phyloP scores from a whole-genome alignment of 495 filamentous ascomycete species.

The Amphirosellinia nigrospora region DNA sequence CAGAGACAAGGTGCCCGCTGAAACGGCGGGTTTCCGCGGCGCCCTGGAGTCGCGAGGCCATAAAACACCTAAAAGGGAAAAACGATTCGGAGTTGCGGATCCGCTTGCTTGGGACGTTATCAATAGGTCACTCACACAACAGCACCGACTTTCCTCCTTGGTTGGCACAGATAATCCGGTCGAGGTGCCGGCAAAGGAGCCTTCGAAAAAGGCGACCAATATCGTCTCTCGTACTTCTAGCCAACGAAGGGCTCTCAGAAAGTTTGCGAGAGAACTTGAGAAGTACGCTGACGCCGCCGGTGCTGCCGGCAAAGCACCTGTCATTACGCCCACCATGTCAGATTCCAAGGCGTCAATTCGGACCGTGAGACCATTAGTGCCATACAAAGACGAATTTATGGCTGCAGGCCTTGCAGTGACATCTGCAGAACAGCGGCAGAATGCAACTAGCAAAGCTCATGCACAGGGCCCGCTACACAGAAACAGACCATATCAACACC shows the following conservation, averaged over 20 bases:
- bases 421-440: slow-evolving; percentile 48
- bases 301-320: slow-evolving; percentile 33
- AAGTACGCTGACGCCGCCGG: slow-evolving; percentile 44
- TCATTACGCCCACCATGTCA: slow-evolving; percentile 39
- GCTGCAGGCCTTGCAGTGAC: slow-evolving; percentile 57
- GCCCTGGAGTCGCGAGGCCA: not conserved
- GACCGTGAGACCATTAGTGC: slow-evolving; percentile 53
- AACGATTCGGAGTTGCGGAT: slow-evolving; percentile 39
- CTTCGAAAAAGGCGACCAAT: slow-evolving; percentile 13
- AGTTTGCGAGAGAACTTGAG: slow-evolving; percentile 50
- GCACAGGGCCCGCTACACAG: not conserved
- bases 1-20: not conserved
- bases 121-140: slow-evolving; percentile 46
- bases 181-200: not conserved
- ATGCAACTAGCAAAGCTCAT: slow-evolving; percentile 20
- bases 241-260: slow-evolving; percentile 43
- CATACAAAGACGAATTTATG: slow-evolving; percentile 52
- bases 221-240: slow-evolving; percentile 44
- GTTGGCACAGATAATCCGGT: slow-evolving; percentile 30
- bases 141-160: slow-evolving; percentile 43
- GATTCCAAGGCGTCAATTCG: slow-evolving; percentile 45
- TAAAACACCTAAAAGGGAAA: slow-evolving; percentile 26
- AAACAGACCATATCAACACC: slow-evolving; percentile 19
- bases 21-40: not conserved
- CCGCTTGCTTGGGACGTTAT: slow-evolving; percentile 44